A percentile compares a stretch with the other conserved stretches of the same genome.
Evolutionary conservation across 805 yeast genomes (phyloP).

Genomic region (Ogataea parapolymorpha): DNA sequence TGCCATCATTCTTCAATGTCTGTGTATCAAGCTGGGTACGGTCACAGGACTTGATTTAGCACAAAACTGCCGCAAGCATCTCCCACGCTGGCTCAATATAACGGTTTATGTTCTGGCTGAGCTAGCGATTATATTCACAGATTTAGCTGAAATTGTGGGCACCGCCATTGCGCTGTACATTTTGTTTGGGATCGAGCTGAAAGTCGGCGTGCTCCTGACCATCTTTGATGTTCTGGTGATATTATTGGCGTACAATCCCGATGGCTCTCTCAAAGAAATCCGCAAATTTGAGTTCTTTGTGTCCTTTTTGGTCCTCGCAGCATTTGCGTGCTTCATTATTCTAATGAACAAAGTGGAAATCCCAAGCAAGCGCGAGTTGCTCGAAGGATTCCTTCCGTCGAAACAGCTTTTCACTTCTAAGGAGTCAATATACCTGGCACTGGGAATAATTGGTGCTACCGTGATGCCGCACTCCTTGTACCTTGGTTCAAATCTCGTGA

Average conservation of each 20-base stretch:
- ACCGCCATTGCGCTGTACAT: conserved; percentile 84
- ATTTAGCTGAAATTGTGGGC: conserved; percentile 91
- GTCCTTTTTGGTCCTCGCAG: conserved; percentile 62
- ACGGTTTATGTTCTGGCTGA: conserved; percentile 71
- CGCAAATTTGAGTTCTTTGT: conserved; percentile 78
- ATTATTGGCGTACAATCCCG: conserved; percentile 72
- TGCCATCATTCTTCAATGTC: conserved; percentile 78
- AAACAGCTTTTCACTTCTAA: conserved; percentile 52
- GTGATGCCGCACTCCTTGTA: conserved; percentile 93
- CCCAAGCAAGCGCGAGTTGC: conserved; percentile 49
- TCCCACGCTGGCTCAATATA: conserved; percentile 65
- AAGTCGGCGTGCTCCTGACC: conserved; percentile 74
- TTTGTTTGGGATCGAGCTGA: conserved; percentile 67
- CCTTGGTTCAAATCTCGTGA: conserved; percentile 83
- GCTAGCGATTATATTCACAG: conserved; percentile 87
- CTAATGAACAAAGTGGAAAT: conserved; percentile 61
- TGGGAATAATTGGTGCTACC: conserved; percentile 90
- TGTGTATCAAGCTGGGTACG: conserved; percentile 83
- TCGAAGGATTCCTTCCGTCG: conserved; percentile 67
- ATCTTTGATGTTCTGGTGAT: conserved; percentile 78
- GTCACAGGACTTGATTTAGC: conserved; percentile 89
- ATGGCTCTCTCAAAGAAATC: conserved; percentile 71
- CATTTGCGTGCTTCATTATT: conserved; percentile 71
- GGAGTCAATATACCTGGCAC: conserved; percentile 67
- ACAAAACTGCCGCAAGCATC: conserved; percentile 70